These are phyloP conservation scores for Hamamelis virginiana DNA, from an alignment of 164 flowering plant genomes.

Conservation along the genomic window DNA sequence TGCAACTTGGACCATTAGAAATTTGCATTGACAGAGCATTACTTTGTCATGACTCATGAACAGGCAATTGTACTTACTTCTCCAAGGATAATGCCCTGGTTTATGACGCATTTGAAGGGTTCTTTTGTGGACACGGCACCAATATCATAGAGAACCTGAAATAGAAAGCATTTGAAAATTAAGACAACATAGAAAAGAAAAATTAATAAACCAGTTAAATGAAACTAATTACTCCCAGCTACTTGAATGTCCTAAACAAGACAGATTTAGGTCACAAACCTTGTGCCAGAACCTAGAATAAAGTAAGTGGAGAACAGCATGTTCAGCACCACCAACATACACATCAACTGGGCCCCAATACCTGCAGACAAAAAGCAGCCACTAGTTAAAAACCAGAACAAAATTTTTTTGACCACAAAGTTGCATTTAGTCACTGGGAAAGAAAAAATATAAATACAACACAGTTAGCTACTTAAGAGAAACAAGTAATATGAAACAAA, in stretches of 20 bases:
- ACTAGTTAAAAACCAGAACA: neutral
- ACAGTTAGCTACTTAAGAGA: neutral
- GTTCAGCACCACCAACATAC: conserved; percentile 98
- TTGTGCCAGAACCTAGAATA: conserved; percentile 99
- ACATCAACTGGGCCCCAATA: conserved; percentile 98
- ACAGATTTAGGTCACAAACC: conserved; percentile 39
- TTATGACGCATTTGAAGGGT: conserved; percentile 96
- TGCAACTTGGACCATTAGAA: conserved; percentile 39
- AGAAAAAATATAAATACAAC: neutral
- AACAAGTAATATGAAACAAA: neutral
- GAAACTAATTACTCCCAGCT: neutral
- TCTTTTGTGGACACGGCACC: conserved; percentile 93
- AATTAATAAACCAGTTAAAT: neutral
- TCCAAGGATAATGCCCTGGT: conserved; percentile 96
- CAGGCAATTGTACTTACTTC: conserved; percentile 58
- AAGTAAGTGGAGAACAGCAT: conserved; percentile 95
- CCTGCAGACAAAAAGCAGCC: conserved; percentile 34
- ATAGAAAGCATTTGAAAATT: neutral
- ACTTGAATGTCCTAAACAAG: neutral
- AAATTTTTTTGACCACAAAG: neutral
- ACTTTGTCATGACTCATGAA: neutral
- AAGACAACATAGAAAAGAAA: neutral
- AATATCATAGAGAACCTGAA: conserved; percentile 92
- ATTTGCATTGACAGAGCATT: conserved; percentile 9
- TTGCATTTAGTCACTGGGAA: neutral